phyloP scores from a whole-genome alignment of 2,329 filamentous ascomycete genomes.

The Aureobasidium leucospermi region DNA sequence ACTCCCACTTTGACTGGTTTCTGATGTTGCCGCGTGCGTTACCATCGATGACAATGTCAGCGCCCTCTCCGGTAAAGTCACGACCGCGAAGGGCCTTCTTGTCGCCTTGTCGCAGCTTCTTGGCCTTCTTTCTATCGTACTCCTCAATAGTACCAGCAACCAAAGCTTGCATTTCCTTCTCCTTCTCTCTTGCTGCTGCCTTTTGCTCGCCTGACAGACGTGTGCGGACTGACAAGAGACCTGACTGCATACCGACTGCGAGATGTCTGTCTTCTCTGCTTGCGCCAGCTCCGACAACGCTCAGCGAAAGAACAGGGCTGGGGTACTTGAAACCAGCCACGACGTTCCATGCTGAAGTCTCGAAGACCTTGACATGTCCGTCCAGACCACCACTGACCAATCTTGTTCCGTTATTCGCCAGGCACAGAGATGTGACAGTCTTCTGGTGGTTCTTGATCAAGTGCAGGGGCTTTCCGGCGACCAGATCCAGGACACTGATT shows the following conservation, averaged over 20 bases:
- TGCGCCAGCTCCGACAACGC: conserved; percentile 62
- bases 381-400: conserved; percentile 85
- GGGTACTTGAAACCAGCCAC: conserved; percentile 93
- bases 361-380: conserved; percentile 94
- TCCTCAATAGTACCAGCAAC: conserved; percentile 68
- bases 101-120: conserved; percentile 52
- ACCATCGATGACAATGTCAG: conserved; percentile 79
- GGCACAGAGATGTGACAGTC: conserved; percentile 80
- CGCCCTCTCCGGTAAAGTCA: conserved; percentile 75
- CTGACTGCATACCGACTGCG: conserved; percentile 89
- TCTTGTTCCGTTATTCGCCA: conserved; percentile 72
- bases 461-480: conserved; percentile 80
- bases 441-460: conserved; percentile 94
- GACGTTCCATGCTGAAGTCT: conserved; percentile 90
- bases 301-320: conserved; percentile 78
- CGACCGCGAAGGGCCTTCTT: conserved; percentile 56
- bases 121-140: conserved; percentile 65
- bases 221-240: conserved; percentile 83
- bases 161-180: conserved; percentile 78
- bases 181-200: conserved; percentile 63
- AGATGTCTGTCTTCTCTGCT: conserved; percentile 81
- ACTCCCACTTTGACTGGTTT: conserved; percentile 70
- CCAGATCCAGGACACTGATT: conserved; percentile 85
- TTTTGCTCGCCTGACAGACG: conserved; percentile 80
- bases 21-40: conserved; percentile 58